phyloP scores from a whole-genome alignment of 179 eudicot species.

The Spergularia azorica region DNA sequence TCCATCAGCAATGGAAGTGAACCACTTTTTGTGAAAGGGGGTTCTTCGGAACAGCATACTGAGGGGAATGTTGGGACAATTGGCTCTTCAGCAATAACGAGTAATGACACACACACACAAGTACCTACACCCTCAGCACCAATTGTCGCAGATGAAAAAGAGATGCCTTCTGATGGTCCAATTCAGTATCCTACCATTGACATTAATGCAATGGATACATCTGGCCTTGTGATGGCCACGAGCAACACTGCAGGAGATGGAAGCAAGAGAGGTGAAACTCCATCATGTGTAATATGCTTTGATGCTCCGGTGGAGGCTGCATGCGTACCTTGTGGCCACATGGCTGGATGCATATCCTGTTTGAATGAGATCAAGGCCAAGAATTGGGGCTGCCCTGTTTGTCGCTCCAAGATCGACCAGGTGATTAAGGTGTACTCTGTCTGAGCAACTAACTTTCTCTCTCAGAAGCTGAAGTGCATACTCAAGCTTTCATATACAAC shows the following conservation, averaged over 20 bases:
- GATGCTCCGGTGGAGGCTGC: conserved; percentile 94
- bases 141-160: conserved; percentile 35
- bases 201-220: conserved; percentile 27
- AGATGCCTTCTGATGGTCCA: conserved; percentile 47
- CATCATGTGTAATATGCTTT: conserved; percentile 86
- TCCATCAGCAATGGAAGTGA: conserved; percentile 31
- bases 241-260: conserved; percentile 28
- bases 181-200: conserved; percentile 78
- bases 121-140: conserved; percentile 55
- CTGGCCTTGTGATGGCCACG: conserved; percentile 25
- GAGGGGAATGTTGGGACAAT: conserved; percentile 43
- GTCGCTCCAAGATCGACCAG: conserved; percentile 82
- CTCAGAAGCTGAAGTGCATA: neutral
- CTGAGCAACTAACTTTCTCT: conserved; percentile 22
- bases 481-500: neutral
- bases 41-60: conserved; percentile 24
- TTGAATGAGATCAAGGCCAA: conserved; percentile 74
- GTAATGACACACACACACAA: conserved; percentile 27
- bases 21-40: conserved; percentile 32
- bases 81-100: conserved; percentile 31
- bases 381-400: conserved; percentile 96
- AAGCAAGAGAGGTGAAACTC: conserved; percentile 40
- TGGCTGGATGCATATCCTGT: conserved; percentile 98
- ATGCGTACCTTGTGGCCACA: conserved; percentile 95
- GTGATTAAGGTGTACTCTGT: conserved; percentile 78